These are phyloP conservation scores for Calonectria naviculata DNA, from an alignment of 2,329 filamentous ascomycete species.

Conservation along the genomic window DNA sequence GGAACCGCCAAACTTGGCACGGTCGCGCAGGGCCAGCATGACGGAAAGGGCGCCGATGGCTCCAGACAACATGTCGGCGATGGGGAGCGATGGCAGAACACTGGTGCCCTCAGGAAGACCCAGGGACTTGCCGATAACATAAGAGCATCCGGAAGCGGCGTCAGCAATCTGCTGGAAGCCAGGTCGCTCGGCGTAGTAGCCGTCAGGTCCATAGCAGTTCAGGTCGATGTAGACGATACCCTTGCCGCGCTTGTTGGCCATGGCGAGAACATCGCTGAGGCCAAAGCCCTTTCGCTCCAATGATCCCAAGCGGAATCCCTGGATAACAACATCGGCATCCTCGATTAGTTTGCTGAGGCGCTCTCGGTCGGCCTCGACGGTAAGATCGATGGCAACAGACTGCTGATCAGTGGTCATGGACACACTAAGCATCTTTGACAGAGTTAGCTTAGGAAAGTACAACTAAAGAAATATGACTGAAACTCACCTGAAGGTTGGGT, in stretches of 20 bases:
- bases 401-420: background rate
- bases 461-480: constrained; percentile 24
- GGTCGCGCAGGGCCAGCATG: background rate
- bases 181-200: constrained; percentile 68
- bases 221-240: constrained; percentile 74
- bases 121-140: constrained; percentile 31
- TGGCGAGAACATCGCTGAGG: constrained; percentile 50
- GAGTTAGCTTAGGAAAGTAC: background rate
- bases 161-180: constrained; percentile 78
- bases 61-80: background rate
- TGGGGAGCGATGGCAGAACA: background rate
- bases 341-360: constrained; percentile 52
- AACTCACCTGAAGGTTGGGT: constrained; percentile 67
- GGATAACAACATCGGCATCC: constrained; percentile 64
- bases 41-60: background rate
- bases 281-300: constrained; percentile 56
- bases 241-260: constrained; percentile 4
- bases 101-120: background rate
- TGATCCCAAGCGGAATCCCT: constrained; percentile 61
- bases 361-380: constrained; percentile 54
- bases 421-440: background rate
- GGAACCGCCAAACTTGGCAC: background rate
- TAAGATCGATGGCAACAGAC: constrained; percentile 51
- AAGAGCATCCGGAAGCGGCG: constrained; percentile 46
- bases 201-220: constrained; percentile 70